Conservation (phyloP, 306 rosid genomes). For the Echinosophora koreensis region DNA sequence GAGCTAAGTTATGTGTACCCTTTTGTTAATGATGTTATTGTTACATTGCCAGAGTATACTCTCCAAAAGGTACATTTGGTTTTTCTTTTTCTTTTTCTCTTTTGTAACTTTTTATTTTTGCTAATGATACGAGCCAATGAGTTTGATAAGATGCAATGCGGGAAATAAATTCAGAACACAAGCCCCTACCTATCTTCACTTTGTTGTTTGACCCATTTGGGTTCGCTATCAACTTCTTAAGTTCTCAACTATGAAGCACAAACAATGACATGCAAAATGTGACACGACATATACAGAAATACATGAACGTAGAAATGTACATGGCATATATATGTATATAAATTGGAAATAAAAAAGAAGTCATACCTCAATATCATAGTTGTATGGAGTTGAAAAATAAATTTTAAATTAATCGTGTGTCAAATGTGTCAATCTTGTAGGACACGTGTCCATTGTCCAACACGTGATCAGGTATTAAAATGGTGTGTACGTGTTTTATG, state of each 20-base stretch:
- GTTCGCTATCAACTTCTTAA: not conserved
- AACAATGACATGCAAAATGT: no score
- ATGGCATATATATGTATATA: no score
- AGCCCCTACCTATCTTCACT: not conserved
- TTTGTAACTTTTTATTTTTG: constrained; percentile 15
- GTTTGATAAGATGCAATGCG: constrained; percentile 37
- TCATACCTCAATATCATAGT: no score
- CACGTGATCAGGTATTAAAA: no score
- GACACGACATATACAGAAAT: no score
- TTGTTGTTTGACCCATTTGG: not conserved
- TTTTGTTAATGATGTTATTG: constrained; percentile 35
- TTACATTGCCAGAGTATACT: constrained; percentile 8
- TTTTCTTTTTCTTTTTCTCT: not conserved
- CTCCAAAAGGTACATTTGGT: not conserved
- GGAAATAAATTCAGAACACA: not conserved
- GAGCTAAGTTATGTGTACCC: constrained; percentile 39
- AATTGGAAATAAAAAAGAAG: no score
- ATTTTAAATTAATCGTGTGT: no score
- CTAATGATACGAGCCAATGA: constrained; percentile 11
- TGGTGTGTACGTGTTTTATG: no score
- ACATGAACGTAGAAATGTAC: no score
- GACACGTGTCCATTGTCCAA: no score
- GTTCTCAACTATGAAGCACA: not conserved
- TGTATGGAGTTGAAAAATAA: no score
- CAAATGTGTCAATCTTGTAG: no score